Conservation (phyloP, 805 yeast genomes). For the Nakazawaea anatomiae region DNA sequence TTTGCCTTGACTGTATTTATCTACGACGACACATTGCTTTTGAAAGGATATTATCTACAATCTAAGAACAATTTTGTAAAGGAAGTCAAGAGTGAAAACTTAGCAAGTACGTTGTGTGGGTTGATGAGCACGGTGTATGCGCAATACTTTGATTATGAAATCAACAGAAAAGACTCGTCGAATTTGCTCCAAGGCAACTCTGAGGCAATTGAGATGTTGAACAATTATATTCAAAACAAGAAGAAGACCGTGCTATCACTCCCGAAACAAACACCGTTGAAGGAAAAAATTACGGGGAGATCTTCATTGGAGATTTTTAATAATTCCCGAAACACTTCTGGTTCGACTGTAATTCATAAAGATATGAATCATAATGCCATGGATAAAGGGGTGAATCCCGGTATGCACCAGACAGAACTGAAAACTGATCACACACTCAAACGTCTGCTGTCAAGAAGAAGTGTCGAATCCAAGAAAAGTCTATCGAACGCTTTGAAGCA, state of each 20-base stretch:
- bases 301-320: conserved; percentile 2
- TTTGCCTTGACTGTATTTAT: conserved; percentile 44
- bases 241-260: background rate
- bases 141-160: background rate
- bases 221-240: background rate
- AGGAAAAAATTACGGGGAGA: background rate
- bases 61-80: conserved; percentile 18
- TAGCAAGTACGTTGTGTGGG: background rate
- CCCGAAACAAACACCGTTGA: background rate
- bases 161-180: background rate
- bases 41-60: conserved; percentile 15
- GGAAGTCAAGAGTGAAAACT: conserved; percentile 12
- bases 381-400: background rate
- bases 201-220: background rate
- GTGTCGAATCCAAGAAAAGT: conserved; percentile 3
- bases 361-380: background rate
- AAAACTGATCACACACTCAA: background rate
- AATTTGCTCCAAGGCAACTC: background rate
- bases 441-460: conserved; percentile 1
- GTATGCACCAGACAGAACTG: background rate
- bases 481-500: background rate
- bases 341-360: conserved; percentile 5
- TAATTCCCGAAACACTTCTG: conserved; percentile 1
- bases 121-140: conserved; percentile 1
- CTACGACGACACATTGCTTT: conserved; percentile 21